These are phyloP conservation scores for Boletus rubescentipes DNA, from an alignment of 768 basidiomycete genomes.

Conservation along the genomic window DNA sequence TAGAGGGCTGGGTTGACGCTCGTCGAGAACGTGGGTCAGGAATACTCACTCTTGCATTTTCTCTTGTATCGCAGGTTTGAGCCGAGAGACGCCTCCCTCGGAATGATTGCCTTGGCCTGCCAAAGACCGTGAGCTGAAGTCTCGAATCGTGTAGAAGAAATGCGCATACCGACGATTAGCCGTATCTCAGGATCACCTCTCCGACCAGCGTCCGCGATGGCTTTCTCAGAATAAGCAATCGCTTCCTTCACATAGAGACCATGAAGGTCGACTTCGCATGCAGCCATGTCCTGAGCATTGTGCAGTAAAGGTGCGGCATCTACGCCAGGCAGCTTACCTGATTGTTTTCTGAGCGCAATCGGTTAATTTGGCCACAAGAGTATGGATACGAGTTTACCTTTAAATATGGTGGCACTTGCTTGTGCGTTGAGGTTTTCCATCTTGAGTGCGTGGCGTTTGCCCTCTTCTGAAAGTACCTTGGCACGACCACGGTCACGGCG, in stretches of 20 bases:
- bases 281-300: conserved; percentile 49
- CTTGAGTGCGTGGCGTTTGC: conserved; percentile 68
- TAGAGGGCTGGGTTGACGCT: conserved; percentile 29
- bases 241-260: conserved; percentile 94
- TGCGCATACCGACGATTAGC: conserved; percentile 78
- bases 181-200: conserved; percentile 62
- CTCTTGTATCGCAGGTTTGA: conserved; percentile 88
- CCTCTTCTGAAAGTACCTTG: conserved; percentile 76
- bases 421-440: conserved; percentile 78
- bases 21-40: not conserved
- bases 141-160: not conserved
- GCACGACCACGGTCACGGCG: conserved; percentile 71
- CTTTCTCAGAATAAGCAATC: conserved; percentile 66
- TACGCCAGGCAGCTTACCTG: conserved; percentile 37
- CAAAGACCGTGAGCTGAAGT: not conserved
- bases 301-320: not conserved
- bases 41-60: conserved; percentile 67
- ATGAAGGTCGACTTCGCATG: conserved; percentile 84
- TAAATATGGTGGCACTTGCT: conserved; percentile 84
- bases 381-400: conserved; percentile 37
- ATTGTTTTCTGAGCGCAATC: conserved; percentile 63
- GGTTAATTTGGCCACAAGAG: not conserved
- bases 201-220: conserved; percentile 61
- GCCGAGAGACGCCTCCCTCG: conserved; percentile 68
- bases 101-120: conserved; percentile 90